Evolutionary conservation across 2,329 filamentous ascomycete species (phyloP).

Genomic region (Colletotrichum musicola): DNA sequence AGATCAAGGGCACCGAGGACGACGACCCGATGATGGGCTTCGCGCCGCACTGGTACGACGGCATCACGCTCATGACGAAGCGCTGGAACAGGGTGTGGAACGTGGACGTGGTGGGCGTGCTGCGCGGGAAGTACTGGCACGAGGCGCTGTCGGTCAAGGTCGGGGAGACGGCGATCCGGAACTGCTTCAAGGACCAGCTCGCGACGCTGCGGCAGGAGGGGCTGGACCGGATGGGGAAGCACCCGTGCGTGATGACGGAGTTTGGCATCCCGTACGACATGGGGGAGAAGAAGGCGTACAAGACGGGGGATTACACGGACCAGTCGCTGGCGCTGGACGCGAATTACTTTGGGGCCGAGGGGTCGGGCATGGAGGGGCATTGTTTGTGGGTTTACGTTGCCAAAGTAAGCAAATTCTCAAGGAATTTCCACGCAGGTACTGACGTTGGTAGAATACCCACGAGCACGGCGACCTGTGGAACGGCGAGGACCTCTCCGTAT

Average conservation of each 20-base stretch:
- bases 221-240: slow-evolving; percentile 86
- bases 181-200: slow-evolving; percentile 91
- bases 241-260: slow-evolving; percentile 91
- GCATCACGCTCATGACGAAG: slow-evolving; percentile 96
- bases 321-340: slow-evolving; percentile 95
- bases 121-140: slow-evolving; percentile 88
- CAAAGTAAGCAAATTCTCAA: slow-evolving; percentile 61
- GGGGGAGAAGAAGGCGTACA: slow-evolving; percentile 96
- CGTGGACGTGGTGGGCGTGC: slow-evolving; percentile 91
- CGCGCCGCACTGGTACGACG: slow-evolving; percentile 96
- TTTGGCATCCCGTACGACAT: slow-evolving; percentile 99
- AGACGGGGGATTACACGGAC: slow-evolving; percentile 93
- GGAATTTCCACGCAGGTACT: not conserved
- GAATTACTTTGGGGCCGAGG: slow-evolving; percentile 93
- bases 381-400: slow-evolving; percentile 90
- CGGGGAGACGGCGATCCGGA: slow-evolving; percentile 93
- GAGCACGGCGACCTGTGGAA: slow-evolving; percentile 96
- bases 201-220: slow-evolving; percentile 87
- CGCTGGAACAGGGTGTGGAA: slow-evolving; percentile 99
- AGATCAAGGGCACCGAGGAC: slow-evolving; percentile 86
- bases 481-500: slow-evolving; percentile 94
- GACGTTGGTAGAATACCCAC: slow-evolving; percentile 77
- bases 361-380: slow-evolving; percentile 84
- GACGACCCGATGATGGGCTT: slow-evolving; percentile 94
- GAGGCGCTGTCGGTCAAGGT: slow-evolving; percentile 94